Evolutionary conservation across 2,329 filamentous ascomycete species (phyloP), one percentile per base, ranked within the genome.

Genomic region (Niveomyces coronatus): DNA sequence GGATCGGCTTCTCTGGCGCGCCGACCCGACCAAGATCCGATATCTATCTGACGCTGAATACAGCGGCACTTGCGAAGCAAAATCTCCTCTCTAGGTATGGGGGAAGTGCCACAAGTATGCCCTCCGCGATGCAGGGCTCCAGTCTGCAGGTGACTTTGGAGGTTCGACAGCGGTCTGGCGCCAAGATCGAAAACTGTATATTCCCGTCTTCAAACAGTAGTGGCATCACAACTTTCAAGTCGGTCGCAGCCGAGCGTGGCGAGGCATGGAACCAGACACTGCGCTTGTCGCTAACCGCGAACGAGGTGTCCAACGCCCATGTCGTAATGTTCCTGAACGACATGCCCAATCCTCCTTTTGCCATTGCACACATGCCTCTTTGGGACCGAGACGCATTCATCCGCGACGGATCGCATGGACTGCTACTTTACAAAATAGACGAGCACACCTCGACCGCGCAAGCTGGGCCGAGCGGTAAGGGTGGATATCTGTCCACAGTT

Each of bases 331-430:
- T 85, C 48, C 65, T 98, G 39, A 81, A 87, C 8, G 87, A 96
- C 60, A 76, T 84, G 35, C 87, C 89, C 0, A 81, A 82, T 39
- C 81, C 85, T 31, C 87, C 91, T 1, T 95, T 96, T 56, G 89
- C 91, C 3, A 70, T 96, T 30, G 85, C 85, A 11, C 88, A 93
- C 70, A 80, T 98, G 66, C 91, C 91, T 0, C 68, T 98, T 3
- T 98, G 93, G 91, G 84, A 89, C 36, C 76, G 85, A 17, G 79
- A 87, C 42, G 89, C 91, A 0, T 98, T 98, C 53, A 76, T 93
- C 35, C 74, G 80, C 33, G 89, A 98, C 53, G 89, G 89, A 0
- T 63, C 76, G 15, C 89, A 95, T 55, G 78, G 77, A 3, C 64
- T 95, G 34, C 66, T 93, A 2, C 64, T 98, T 31, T 94, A 96